Base-by-base conservation (phyloP, 139 green algal genomes). In the Desmodesmus armatus region DNA sequence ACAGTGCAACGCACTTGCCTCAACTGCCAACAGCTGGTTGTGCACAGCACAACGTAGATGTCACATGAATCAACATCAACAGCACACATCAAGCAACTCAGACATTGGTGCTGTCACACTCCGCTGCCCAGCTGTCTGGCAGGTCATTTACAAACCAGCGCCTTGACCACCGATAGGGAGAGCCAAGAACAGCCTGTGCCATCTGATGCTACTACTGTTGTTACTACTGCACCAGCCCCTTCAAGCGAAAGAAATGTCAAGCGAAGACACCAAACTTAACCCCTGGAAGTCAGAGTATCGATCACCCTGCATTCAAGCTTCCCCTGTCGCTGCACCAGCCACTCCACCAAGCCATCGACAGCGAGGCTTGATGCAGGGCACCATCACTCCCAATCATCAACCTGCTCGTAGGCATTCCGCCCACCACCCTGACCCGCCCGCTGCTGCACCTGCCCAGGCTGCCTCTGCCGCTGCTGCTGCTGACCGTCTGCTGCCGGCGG, bases 321-420 rank as follows among this genome's bases (percentile, higher is more conserved):
- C 17, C 13, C 17, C 17, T 62, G 51, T 27, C 51, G 17, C 17
- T 27, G 51, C 51, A 15, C 17, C 21, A 19, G 17, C 17, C 51
- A 15, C 17, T 62, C 17, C 51, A 62, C 17, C 51, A 76, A 39
- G 67, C 9, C 67, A 44, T 29, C 7, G 31, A 44, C 27, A 19
- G 31, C 9, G 67, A 29, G 27, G 17, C 19, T 40, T 49, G 6
- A 19, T 19, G 11, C 29, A 49, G 23, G 9, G 37, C 43, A 41
- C 29, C 40, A 47, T 63, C 41, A 89, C 63, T 89, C 79, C 85
- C 85, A 89, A 33, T 89, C 85, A 60, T 89, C 85, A 31, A 89
- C 80, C 27, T 37, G 29, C 37, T 84, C 85, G 29, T 81, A 76
- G 33, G 79, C 41, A 21, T 72, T 62, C 40, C 72, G 25, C 5